A percentile compares a stretch with the other conserved stretches of the same genome.
Conservation (phyloP, 148 eudicot species). For the Pouteria glomerata region DNA sequence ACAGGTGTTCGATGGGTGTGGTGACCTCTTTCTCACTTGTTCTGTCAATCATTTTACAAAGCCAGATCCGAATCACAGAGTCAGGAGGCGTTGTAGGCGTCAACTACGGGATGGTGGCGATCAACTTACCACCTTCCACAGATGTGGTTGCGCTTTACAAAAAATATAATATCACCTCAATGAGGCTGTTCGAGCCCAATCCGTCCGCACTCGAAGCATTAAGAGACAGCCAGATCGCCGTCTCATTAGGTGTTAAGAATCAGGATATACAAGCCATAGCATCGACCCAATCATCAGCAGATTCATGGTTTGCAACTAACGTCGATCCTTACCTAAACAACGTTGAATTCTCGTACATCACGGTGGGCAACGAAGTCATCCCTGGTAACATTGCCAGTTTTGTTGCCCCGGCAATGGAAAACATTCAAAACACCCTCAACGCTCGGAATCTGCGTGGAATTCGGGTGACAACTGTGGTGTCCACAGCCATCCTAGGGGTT, state of each 20-base stretch:
- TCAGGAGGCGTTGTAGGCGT: constrained; percentile 37
- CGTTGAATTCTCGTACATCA: constrained; percentile 25
- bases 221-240: constrained; percentile 31
- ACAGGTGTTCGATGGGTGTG: too few species aligned
- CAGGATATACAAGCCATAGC: constrained; percentile 29
- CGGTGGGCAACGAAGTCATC: constrained; percentile 57
- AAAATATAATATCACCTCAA: constrained; percentile 14
- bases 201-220: constrained; percentile 47
- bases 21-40: too few species aligned
- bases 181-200: constrained; percentile 51
- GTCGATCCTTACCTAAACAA: constrained; percentile 28
- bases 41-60: too few species aligned
- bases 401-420: constrained; percentile 41
- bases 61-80: too few species aligned
- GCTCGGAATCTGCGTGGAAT: constrained; percentile 10
- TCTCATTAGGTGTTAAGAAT: constrained; percentile 43
- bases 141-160: constrained; percentile 36
- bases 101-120: constrained; percentile 43
- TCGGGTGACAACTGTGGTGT: constrained; percentile 31
- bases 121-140: constrained; percentile 40
- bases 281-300: constrained; percentile 22
- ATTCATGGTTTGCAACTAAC: constrained; percentile 28
- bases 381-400: constrained; percentile 24
- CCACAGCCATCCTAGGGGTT: constrained; percentile 10
- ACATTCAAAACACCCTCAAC: constrained; percentile 27